Evolutionary conservation across 2,329 filamentous ascomycete species (phyloP).

Genomic region (Zymoseptoria crescenta): DNA sequence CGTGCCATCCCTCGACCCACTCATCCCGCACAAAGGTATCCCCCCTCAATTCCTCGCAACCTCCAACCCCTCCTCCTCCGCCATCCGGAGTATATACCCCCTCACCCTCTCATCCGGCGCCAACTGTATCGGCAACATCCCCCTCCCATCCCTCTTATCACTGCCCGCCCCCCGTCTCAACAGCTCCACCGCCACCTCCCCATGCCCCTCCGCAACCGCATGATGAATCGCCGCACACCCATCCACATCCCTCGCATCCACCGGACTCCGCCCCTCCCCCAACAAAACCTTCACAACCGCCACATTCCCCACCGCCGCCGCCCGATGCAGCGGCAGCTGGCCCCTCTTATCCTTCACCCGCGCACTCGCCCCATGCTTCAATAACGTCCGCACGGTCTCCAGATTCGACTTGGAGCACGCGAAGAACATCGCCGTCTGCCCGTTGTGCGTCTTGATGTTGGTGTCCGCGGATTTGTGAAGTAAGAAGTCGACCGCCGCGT

Average conservation of each 20-base stretch:
- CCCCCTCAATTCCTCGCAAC: slow-evolving; percentile 6
- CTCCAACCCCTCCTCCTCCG: slow-evolving; percentile 78
- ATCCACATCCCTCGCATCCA: slow-evolving; percentile 74
- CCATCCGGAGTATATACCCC: slow-evolving; percentile 67
- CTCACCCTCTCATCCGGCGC: slow-evolving; percentile 78
- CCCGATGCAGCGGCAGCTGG: slow-evolving; percentile 86
- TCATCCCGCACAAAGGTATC: background rate
- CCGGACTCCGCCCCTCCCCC: slow-evolving; percentile 66
- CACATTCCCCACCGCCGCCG: slow-evolving; percentile 80
- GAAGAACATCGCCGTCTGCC: slow-evolving; percentile 83
- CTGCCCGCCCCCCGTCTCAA: slow-evolving; percentile 78
- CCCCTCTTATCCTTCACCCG: slow-evolving; percentile 76
- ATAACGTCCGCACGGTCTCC: slow-evolving; percentile 68
- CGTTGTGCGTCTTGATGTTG: slow-evolving; percentile 64
- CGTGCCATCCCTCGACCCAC: background rate
- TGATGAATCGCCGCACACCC: slow-evolving; percentile 90
- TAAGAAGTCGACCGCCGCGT: slow-evolving; percentile 55
- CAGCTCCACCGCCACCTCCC: slow-evolving; percentile 74
- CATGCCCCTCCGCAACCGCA: slow-evolving; percentile 63
- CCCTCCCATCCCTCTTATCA: slow-evolving; percentile 67
- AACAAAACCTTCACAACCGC: slow-evolving; percentile 71
- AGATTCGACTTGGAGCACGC: slow-evolving; percentile 83
- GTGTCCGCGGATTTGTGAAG: slow-evolving; percentile 63
- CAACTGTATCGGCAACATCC: slow-evolving; percentile 65
- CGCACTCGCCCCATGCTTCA: slow-evolving; percentile 67